Evolutionary conservation across 1,139 yeast species (phyloP).

Genomic region (Diutina mesorugosa): DNA sequence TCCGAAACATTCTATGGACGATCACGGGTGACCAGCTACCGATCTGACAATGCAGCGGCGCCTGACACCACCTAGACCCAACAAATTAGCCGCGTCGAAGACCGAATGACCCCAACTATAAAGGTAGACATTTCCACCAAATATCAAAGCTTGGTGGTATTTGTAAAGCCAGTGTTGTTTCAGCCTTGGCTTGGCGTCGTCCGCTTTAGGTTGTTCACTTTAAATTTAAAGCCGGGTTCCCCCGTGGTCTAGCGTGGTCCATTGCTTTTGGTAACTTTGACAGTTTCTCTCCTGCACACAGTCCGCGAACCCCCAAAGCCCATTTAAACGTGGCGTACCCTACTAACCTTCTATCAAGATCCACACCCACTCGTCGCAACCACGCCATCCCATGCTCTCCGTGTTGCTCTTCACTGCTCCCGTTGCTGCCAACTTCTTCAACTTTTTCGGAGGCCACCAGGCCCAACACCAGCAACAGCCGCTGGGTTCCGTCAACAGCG

Average conservation of each 20-base stretch:
- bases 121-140: too few relatives aligned
- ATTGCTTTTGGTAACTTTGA: not conserved
- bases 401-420: not conserved
- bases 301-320: not conserved
- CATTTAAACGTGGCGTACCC: not conserved
- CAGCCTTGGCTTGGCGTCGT: too few relatives aligned
- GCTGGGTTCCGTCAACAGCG: slow-evolving; percentile 5
- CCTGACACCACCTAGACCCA: too few relatives aligned
- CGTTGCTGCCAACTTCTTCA: slow-evolving; percentile 17
- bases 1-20: too few relatives aligned
- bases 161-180: too few relatives aligned
- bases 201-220: too few relatives aligned
- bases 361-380: too few relatives aligned
- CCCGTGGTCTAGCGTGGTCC: not conserved
- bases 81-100: too few relatives aligned
- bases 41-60: too few relatives aligned
- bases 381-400: not conserved
- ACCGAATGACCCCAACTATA: too few relatives aligned
- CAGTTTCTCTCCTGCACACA: not conserved
- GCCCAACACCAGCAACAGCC: slow-evolving; percentile 12
- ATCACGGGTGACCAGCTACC: too few relatives aligned
- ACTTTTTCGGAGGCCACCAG: slow-evolving; percentile 17
- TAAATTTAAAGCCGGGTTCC: not conserved
- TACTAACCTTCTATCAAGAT: not conserved
- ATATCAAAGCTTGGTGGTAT: too few relatives aligned